Conservation (phyloP, 2,329 filamentous ascomycete species). For the Zasmidium cellare region DNA sequence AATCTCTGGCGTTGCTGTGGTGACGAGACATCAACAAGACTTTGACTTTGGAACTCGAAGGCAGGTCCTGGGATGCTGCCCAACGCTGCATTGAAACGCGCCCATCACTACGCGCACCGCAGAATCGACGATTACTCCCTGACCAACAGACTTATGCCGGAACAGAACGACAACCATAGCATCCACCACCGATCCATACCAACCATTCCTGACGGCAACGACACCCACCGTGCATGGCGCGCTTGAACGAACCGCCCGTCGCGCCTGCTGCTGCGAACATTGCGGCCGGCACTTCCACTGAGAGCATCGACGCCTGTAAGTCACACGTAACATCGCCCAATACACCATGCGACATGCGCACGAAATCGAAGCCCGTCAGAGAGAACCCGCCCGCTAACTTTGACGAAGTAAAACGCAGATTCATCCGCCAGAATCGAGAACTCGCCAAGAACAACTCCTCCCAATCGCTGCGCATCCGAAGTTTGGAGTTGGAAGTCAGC, state of each 20-base stretch:
- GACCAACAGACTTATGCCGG: not conserved
- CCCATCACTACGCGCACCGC: not conserved
- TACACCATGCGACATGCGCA: constrained; percentile 30
- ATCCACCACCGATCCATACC: not conserved
- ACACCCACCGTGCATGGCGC: constrained; percentile 60
- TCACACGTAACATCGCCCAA: constrained; percentile 22
- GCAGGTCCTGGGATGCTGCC: not conserved
- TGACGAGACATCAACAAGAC: not conserved
- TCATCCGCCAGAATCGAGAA: constrained; percentile 80
- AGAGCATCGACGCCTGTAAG: constrained; percentile 72
- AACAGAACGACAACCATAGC: not conserved
- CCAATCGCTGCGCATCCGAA: constrained; percentile 74
- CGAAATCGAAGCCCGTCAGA: constrained; percentile 27
- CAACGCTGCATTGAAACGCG: not conserved
- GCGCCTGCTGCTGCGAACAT: constrained; percentile 44
- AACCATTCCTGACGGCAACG: not conserved
- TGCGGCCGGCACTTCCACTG: constrained; percentile 34
- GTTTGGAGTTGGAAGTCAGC: constrained; percentile 72
- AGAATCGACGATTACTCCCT: not conserved
- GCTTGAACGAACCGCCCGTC: constrained; percentile 71
- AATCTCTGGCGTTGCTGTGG: not conserved
- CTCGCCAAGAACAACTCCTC: constrained; percentile 75
- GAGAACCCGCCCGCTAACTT: constrained; percentile 29
- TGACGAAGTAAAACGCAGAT: constrained; percentile 69
- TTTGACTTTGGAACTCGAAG: not conserved